Percentiles rank a stretch among this genome's conserved stretches.
These are phyloP conservation scores for Magnolia sinica DNA, from an alignment of 164 flowering plant genomes.

Conservation along the genomic window DNA sequence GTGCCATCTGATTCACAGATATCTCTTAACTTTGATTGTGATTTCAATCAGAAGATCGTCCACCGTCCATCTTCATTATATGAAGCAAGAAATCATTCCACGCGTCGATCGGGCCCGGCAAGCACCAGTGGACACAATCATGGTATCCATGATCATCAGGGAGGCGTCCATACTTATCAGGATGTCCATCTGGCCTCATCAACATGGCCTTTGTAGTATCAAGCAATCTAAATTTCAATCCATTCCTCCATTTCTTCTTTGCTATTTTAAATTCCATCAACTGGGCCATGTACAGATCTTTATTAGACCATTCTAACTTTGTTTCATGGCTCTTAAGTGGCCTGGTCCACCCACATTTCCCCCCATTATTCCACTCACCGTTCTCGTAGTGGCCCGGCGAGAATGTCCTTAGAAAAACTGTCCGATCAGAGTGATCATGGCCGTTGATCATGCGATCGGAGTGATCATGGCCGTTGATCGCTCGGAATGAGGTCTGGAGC, in stretches of 20 bases:
- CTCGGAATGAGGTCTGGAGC: conserved; percentile 48
- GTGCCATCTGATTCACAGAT: too few relatives aligned
- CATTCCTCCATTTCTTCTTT: conserved; percentile 20
- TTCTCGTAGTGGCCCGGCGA: conserved; percentile 61
- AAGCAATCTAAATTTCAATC: conserved; percentile 30
- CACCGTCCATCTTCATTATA: conserved; percentile 29
- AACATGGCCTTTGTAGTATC: conserved; percentile 31
- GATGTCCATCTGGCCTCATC: conserved; percentile 48
- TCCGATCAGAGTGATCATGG: conserved; percentile 37
- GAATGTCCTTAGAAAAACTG: conserved; percentile 47
- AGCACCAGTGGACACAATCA: conserved; percentile 50
- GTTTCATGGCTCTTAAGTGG: conserved; percentile 41
- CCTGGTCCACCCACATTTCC: conserved; percentile 48
- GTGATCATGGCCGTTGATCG: conserved; percentile 33
- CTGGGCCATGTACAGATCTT: conserved; percentile 34
- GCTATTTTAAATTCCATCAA: conserved; percentile 36
- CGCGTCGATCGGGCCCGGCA: conserved; percentile 41
- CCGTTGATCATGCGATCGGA: conserved; percentile 43
- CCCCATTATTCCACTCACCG: conserved; percentile 70
- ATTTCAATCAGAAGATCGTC: background rate
- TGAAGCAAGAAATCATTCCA: conserved; percentile 42
- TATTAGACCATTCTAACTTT: conserved; percentile 17
- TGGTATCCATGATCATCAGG: conserved; percentile 26
- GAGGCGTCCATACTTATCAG: conserved; percentile 32
- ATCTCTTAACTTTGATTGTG: too few relatives aligned